These are phyloP conservation scores for Proteromonas lacertae DNA, from an alignment of 352 stramenopile genomes.

Conservation along the genomic window DNA sequence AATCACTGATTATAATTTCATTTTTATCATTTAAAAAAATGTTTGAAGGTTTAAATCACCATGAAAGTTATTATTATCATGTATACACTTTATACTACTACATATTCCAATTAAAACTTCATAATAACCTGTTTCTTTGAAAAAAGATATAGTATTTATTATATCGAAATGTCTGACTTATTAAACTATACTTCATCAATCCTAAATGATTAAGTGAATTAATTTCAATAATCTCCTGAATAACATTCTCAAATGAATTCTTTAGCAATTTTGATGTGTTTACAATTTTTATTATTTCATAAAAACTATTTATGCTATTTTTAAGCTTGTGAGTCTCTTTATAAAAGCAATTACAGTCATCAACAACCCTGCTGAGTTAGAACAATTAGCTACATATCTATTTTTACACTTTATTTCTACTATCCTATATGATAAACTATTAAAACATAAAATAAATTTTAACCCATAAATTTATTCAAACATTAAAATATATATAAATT, in stretches of 20 bases:
- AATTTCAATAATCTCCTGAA: constrained; percentile 14
- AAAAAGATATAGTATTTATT: not conserved
- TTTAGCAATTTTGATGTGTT: constrained; percentile 30
- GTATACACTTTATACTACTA: constrained; percentile 19
- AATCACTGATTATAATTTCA: no score
- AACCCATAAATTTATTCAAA: constrained; percentile 12
- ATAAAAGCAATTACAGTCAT: constrained; percentile 23
- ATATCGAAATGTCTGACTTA: constrained; percentile 19
- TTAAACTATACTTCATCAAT: constrained; percentile 10
- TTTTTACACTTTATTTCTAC: no score
- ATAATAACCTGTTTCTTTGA: constrained; percentile 8
- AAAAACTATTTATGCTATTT: not conserved
- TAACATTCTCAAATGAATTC: constrained; percentile 22
- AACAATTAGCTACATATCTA: constrained; percentile 20
- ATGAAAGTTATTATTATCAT: constrained; percentile 17
- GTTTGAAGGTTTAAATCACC: constrained; percentile 21
- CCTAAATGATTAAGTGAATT: constrained; percentile 13
- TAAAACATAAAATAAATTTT: constrained; percentile 24
- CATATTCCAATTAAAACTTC: constrained; percentile 7
- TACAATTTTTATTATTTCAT: constrained; percentile 14
- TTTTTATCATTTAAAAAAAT: constrained; percentile 13
- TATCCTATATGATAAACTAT: constrained; percentile 33
- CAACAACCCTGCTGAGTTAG: constrained; percentile 16
- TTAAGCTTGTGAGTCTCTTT: constrained; percentile 25
- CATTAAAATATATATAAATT: no score